Evolutionary conservation across 1,139 yeast species (phyloP).

Genomic region (Debaryomyces nepalensis): DNA sequence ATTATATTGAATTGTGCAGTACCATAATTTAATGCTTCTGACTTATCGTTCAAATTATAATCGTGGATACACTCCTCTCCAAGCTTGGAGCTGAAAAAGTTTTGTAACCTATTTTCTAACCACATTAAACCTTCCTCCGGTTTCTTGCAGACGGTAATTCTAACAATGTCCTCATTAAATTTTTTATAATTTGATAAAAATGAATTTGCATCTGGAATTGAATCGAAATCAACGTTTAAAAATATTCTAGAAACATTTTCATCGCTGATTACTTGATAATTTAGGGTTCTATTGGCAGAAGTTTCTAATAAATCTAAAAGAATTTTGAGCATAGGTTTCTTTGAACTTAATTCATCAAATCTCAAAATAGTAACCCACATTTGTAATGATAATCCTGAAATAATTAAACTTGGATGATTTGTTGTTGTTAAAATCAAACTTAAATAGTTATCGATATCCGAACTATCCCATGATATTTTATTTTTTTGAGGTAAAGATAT

Average conservation of each 20-base stretch:
- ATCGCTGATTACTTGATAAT: constrained; percentile 70
- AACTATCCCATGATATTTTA: constrained; percentile 49
- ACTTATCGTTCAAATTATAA: constrained; percentile 60
- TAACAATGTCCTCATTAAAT: constrained; percentile 86
- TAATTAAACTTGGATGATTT: constrained; percentile 81
- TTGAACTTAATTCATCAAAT: constrained; percentile 69
- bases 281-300: constrained; percentile 78
- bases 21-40: constrained; percentile 75
- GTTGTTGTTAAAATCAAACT: constrained; percentile 80
- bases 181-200: constrained; percentile 82
- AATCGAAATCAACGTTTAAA: constrained; percentile 85
- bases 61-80: constrained; percentile 69
- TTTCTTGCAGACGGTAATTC: constrained; percentile 83
- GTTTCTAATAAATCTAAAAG: constrained; percentile 73
- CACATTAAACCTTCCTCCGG: constrained; percentile 83
- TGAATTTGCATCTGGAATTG: constrained; percentile 76
- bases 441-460: constrained; percentile 68
- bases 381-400: constrained; percentile 87
- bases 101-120: constrained; percentile 75
- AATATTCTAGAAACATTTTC: constrained; percentile 66
- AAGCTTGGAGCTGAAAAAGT: constrained; percentile 71
- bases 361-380: constrained; percentile 93
- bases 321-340: constrained; percentile 52
- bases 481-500: constrained; percentile 41
- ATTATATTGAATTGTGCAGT: constrained; percentile 83